Conservation (phyloP, 768 basidiomycete genomes). For the Russula sp. region DNA sequence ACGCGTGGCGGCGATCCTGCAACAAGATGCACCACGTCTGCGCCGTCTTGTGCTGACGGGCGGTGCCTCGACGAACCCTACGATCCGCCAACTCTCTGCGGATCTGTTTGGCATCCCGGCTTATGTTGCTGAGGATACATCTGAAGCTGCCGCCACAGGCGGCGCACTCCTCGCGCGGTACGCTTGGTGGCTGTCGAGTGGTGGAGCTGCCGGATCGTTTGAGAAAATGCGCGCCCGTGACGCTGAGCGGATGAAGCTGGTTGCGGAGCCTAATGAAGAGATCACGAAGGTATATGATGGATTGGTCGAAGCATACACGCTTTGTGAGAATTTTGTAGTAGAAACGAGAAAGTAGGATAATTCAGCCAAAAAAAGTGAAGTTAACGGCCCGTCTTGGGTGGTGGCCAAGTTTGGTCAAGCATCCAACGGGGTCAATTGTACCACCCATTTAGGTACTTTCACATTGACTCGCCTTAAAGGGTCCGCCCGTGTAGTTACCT, state of each 20-base stretch:
- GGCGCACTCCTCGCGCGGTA: constrained; percentile 68
- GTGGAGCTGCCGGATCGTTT: constrained; percentile 41
- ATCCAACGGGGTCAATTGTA: background rate
- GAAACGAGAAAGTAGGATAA: background rate
- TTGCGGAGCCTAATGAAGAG: constrained; percentile 50
- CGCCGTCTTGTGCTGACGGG: constrained; percentile 72
- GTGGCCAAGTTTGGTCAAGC: too few relatives aligned
- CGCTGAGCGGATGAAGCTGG: constrained; percentile 49
- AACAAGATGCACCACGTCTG: constrained; percentile 47
- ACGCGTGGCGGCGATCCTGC: constrained; percentile 63
- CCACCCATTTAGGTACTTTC: background rate
- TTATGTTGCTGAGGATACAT: constrained; percentile 48
- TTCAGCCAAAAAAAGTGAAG: background rate
- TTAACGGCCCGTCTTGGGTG: background rate
- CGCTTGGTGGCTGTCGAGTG: constrained; percentile 55
- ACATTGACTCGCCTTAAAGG: background rate
- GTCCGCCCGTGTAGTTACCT: background rate
- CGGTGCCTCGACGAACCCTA: constrained; percentile 67
- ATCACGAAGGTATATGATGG: constrained; percentile 45
- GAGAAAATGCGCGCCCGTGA: constrained; percentile 57
- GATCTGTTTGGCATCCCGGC: constrained; percentile 76
- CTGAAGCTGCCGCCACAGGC: constrained; percentile 67
- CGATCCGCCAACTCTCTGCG: constrained; percentile 68
- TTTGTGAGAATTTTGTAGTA: constrained; percentile 40
- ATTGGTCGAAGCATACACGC: constrained; percentile 47